Base-by-base conservation (phyloP, 208 protist genomes). In the Paratrypanosoma confusum region DNA sequence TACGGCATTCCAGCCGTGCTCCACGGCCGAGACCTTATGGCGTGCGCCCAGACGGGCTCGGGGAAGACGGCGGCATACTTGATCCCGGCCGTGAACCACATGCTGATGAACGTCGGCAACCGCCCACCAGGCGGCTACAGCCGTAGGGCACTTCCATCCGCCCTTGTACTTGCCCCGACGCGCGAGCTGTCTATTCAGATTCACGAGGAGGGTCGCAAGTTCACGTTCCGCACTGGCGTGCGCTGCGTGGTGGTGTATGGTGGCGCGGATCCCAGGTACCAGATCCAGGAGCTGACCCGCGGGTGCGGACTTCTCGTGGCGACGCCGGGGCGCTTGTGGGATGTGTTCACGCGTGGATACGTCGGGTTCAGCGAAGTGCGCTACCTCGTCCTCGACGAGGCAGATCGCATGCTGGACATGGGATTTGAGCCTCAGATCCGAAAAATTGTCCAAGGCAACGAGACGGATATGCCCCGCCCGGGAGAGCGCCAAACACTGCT, bases 331-430 rank as follows among this genome's bases (percentile, higher is more conserved):
- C 77, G 90, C 40, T 72, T 96, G 26, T 70, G 49, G 43, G 90
- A 96, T 58, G 52, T 96, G 45, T 90, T 67, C 65, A 65, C 57
- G 17, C 78, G 81, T 57, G 78, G 83, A 48, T 76, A 80, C 47
- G 72, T 97, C 14, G 66, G 68, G 39, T 82, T 98, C 36, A 58
- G 63, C 13, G 32, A 65, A n/a, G 84, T 97, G 46, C 87, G 76
- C 38, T 98, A 95, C 55, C 71, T 99, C 13, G 82, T 97, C 8
- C 78, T 98, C 11, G 97, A 99, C 65, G 97, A 99, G 71, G 97
- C 97, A 11, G 97, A 98, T 60, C 93, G 96, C 45, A 99, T 99
- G 97, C 90, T 99, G 31, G 97, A 99, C 68, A 99, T 99, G 96
- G 97, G 96, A 49, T 99, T 99, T 55, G 97, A 99, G 73, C 96